phyloP scores from a whole-genome alignment of 805 yeast genomes.

The Vanderwaltozyma verrucispora region DNA sequence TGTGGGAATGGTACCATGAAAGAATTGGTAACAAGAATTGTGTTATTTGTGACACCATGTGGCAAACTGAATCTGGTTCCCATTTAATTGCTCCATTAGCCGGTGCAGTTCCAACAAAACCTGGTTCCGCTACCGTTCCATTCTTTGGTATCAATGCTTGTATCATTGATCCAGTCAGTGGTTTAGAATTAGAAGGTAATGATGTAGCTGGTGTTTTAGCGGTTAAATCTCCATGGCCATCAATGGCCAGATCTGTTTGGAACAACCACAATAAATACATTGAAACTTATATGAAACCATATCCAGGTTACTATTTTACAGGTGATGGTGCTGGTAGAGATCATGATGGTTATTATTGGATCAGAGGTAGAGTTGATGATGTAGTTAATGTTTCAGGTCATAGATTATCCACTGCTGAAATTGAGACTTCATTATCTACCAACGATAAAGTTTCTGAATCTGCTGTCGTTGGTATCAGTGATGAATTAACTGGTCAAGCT shows the following conservation, averaged over 20 bases:
- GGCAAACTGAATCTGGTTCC: constrained; percentile 98
- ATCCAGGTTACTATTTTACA: constrained; percentile 88
- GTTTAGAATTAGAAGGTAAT: constrained; percentile 71
- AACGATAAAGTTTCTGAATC: constrained; percentile 78
- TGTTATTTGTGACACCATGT: constrained; percentile 91
- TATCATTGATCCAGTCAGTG: constrained; percentile 88
- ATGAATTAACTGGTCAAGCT: constrained; percentile 96
- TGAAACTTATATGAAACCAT: constrained; percentile 88
- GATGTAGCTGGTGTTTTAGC: constrained; percentile 97
- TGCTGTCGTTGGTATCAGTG: constrained; percentile 94
- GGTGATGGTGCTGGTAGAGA: constrained; percentile 99
- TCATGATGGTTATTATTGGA: constrained; percentile 94
- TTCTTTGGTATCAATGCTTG: constrained; percentile 90
- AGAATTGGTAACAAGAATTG: constrained; percentile 83
- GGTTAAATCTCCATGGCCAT: constrained; percentile 88
- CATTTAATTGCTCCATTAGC: constrained; percentile 92
- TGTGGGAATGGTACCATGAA: constrained; percentile 98
- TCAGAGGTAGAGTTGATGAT: constrained; percentile 96
- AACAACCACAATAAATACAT: constrained; percentile 76
- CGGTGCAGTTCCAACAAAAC: constrained; percentile 90
- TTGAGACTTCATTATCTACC: constrained; percentile 81
- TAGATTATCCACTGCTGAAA: constrained; percentile 96
- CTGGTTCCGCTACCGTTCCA: constrained; percentile 95
- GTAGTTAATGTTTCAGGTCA: constrained; percentile 98
- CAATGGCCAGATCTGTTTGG: constrained; percentile 96